Evolutionary conservation across 179 eudicot genomes (phyloP), one percentile per base, ranked within the genome.

Genomic region (Beta corolliflora): DNA sequence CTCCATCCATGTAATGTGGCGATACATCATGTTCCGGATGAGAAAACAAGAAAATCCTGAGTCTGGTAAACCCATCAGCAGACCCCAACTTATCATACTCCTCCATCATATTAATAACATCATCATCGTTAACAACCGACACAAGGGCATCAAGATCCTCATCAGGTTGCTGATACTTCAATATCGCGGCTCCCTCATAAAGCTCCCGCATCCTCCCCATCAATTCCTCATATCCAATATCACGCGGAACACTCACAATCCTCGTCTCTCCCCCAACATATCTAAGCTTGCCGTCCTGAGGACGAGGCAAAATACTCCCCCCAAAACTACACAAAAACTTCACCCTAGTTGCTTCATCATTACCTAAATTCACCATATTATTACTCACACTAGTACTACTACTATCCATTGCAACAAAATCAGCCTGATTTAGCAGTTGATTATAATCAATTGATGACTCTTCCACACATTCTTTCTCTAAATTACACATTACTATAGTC

Each of bases 141-240:
- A 95, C 99, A 55, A 95, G 94, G 19, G 99, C 97, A 86, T 95
- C 99, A 44, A 95, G 94, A 85, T 95, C 99, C 90, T 95, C 99
- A 79, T 94, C 97, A 4, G 99, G 99, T 82, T 94, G 98, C 92
- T 95, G 98, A 86, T 95, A 95, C 85, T 95, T 94, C 84, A 95
- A 81, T 63, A 92, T 83, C 0, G 87, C 72, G 0, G 90, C 93
- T 48, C 83, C 92, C 21, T 94, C 99, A 79, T 87, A 92, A 29
- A 94, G 84, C 82, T 95, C 97, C 83, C 91, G 85, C 99, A 95
- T 94, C 81, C 89, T 88, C 36, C 11, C 81, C 93, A 94, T 90
- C 82, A 95, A 88, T 3, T 94, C 98, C 77, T 89, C 92, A 55
- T 84, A 95, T 18, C 82, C 81, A 70, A 92, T 88, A 79, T 91